Base-by-base conservation (phyloP, 139 green algal species). In the Gonium pectorale region DNA sequence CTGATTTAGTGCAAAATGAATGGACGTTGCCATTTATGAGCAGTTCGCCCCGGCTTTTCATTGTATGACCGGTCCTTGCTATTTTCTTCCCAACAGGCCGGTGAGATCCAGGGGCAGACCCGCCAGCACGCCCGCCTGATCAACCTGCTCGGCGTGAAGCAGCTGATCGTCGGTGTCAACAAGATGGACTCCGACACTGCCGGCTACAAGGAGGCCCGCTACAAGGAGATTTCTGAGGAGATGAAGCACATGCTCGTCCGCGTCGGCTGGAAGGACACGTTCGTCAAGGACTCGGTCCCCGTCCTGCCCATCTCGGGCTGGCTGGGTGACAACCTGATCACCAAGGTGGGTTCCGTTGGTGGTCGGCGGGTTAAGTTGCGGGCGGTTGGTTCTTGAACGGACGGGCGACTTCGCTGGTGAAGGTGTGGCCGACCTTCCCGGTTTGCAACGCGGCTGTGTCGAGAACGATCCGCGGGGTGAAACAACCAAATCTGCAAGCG, bases 291-390 rank as follows among this genome's bases (percentile, higher is more conserved):
- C 88, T 92, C 62, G 46, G 95, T 99, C 68, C 95, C 97, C 86
- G 94, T 99, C 89, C 83, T 99, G 66, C 97, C 97, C 92, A 99
- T 99, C 95, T 99, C 97, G 37, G 97, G 97, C 70, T 99, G 96
- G 93, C 96, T 97, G 89, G 97, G 97, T 81, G 97, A 99, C 94
- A 99, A 99, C 97, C 94, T 99, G 92, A 97, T 99, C 91, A 93
- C 95, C 86, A 95, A 97, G 93, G 67, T 56, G 22, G 0, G 67
- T n/a, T 29, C 31, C 13, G n/a, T n/a, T n/a, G n/a, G n/a, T n/a
- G n/a, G n/a, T n/a, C n/a, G n/a, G n/a, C n/a, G n/a, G n/a, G n/a
- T n/a, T n/a, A n/a, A n/a, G n/a, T n/a, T n/a, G n/a, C n/a, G n/a
- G n/a, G n/a, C n/a, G n/a, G n/a, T n/a, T n/a, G n/a, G n/a, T n/a